Base-by-base conservation (phyloP, 345 rosid species). In the Euphorbia tirucalli region DNA sequence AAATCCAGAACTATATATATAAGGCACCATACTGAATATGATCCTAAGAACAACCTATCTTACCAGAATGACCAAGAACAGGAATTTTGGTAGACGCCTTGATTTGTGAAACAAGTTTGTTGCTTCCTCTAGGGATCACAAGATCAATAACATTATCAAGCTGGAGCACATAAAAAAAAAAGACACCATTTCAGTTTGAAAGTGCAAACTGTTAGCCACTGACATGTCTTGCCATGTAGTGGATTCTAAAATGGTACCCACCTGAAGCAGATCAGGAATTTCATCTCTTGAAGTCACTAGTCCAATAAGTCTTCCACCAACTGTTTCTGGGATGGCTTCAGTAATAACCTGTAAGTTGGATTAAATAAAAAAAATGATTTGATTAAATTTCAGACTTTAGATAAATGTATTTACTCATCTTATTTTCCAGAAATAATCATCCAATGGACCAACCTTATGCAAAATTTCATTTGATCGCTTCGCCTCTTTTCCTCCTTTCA, bases 401-500 rank as follows among this genome's bases (percentile, higher is more conserved):
- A 32, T 7, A 21, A 44, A 22, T 8, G 11, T 14, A 11, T 16
- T 30, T 7, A 7, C 37, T 46, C 5, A 19, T 9, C 4, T 19
- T 19, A 48, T 58, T 24, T 30, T 56, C 14, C 71, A 57, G 19
- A 49, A 27, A 62, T 16, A 32, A 24, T 15, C 15, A 58, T 37
- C 25, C 55, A 46, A 66, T 27, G 60, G 57, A 50, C 28, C 74
- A 66, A 89, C 99, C 97, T 91, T 93, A 82, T 93, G 98, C 82
- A 96, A 75, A 78, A 93, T 87, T 71, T 93, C 96, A 89, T 96
- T 96, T 54, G 99, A 96, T 39, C 87, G 79, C 76, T 80, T 84
- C 64, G 99, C 98, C 80, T 96, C 99, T 80, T 93, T 96, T 66
- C 99, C 99, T 55, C 99, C 99, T 86, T 96, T 96, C 72, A 96